Base-by-base conservation (phyloP, 2,329 filamentous ascomycete species). In the Ceratocystis papillata region DNA sequence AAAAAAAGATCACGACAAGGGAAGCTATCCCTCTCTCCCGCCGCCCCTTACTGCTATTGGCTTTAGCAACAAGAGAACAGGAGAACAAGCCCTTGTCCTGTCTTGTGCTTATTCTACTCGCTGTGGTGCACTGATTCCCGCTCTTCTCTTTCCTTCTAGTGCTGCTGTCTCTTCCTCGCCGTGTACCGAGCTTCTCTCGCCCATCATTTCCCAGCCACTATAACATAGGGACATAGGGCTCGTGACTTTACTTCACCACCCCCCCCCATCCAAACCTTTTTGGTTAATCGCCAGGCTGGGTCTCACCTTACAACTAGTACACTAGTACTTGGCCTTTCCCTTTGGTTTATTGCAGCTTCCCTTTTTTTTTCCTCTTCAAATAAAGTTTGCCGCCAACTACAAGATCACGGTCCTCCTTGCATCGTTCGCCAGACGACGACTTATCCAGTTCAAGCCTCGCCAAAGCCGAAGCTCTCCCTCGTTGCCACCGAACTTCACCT, bases 131-230 rank as follows among this genome's bases (percentile, higher is more conserved):
- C 17, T 22, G 17, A n/a, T 50, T 20, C 46, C n/a, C 17, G 17
- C 46, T 20, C 46, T 50, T 3, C 46, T 37, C 33, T 37, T 37
- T 37, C 33, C 33, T 37, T 37, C 8, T 37, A 37, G 33, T 37
- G 10, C 46, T 20, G 12, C 53, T 57, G 15, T 33, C 53, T 30
- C 53, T 57, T 17, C 7, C 53, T 30, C 28, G 17, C 5, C n/a
- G 6, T 33, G 25, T 30, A 15, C 33, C 53, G 53, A 15, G 15
- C 15, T 30, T 5, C 28, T 33, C 53, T 57, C 53, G 50, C 53
- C 28, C 15, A 30, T 57, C 28, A 57, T 57, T 57, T 57, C 53
- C 53, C 53, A 37, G 53, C 53, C 53, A 57, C 53, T 57, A 37
- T 57, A 57, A 8, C 53, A 57, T 17, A 33, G 15, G 15, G 25